These are phyloP conservation scores for Boletus rufocinnamomeus DNA, from an alignment of 768 basidiomycete genomes.

Conservation along the genomic window DNA sequence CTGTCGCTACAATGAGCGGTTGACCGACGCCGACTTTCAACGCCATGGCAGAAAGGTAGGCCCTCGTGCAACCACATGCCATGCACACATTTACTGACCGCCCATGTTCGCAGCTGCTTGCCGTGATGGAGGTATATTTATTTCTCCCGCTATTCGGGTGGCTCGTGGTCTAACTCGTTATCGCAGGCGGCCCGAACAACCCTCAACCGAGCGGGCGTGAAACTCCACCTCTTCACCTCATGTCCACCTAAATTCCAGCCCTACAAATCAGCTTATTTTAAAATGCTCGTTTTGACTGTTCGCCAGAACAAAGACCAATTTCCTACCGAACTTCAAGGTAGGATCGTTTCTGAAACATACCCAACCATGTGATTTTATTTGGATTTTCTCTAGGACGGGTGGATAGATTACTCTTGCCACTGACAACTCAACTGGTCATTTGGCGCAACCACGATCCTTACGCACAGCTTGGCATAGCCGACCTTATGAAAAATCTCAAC, in stretches of 20 bases:
- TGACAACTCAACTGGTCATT: slow-evolving; percentile 35
- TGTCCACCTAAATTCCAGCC: slow-evolving; percentile 42
- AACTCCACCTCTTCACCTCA: slow-evolving; percentile 47
- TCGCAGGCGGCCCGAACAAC: slow-evolving; percentile 50
- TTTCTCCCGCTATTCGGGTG: slow-evolving; percentile 5
- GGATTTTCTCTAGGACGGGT: slow-evolving; percentile 30
- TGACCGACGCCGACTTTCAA: slow-evolving; percentile 26
- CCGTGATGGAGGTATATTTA: slow-evolving; percentile 51
- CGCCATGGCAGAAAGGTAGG: slow-evolving; percentile 32
- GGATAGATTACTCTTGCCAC: slow-evolving; percentile 35
- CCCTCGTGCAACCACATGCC: neutral
- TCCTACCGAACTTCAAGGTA: slow-evolving; percentile 31
- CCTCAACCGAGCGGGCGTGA: slow-evolving; percentile 43
- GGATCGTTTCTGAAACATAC: neutral
- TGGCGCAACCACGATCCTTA: slow-evolving; percentile 32
- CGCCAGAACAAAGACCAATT: slow-evolving; percentile 36
- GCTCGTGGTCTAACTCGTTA: neutral
- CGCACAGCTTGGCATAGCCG: slow-evolving; percentile 38
- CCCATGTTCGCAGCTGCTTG: slow-evolving; percentile 43
- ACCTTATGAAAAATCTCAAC: slow-evolving; percentile 25
- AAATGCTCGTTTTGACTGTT: slow-evolving; percentile 44
- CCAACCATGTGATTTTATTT: slow-evolving; percentile 7
- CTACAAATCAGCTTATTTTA: slow-evolving; percentile 52
- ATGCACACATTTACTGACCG: slow-evolving; percentile 6
- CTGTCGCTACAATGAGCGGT: slow-evolving; percentile 18